phyloP scores from a whole-genome alignment of 2,329 filamentous ascomycete species.

The Sporothrix mexicana region DNA sequence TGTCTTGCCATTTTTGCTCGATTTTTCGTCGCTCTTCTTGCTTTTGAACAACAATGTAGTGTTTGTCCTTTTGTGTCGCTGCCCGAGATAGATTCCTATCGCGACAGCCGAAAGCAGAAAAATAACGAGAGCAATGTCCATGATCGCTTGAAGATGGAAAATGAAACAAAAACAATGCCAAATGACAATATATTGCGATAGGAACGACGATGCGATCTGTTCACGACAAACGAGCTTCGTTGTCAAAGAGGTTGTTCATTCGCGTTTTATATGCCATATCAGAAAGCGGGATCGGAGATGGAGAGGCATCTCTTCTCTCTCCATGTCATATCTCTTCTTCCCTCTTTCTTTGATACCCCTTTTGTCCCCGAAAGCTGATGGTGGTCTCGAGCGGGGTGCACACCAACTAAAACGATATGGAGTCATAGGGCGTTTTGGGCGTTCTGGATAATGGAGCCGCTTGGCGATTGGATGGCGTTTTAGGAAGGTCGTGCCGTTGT shows the following conservation, averaged over 20 bases:
- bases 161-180: too few species aligned
- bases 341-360: conserved; percentile 1
- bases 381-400: conserved; percentile 23
- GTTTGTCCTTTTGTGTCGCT: neutral
- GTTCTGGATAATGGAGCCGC: neutral
- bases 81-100: neutral
- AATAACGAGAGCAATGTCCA: neutral
- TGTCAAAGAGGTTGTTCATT: neutral
- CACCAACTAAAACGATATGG: neutral
- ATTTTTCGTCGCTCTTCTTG: neutral
- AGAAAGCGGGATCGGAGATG: too few species aligned
- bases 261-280: neutral
- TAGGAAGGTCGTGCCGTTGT: conserved; percentile 23
- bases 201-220: neutral
- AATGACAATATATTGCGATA: neutral
- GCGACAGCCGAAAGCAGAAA: neutral
- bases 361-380: neutral
- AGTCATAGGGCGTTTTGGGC: conserved; percentile 2
- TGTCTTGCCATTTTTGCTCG: neutral
- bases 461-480: conserved; percentile 20
- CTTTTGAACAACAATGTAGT: too few species aligned
- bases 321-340: neutral
- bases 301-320: too few species aligned
- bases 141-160: neutral
- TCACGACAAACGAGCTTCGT: neutral